Evolutionary conservation across 2,329 filamentous ascomycete genomes (phyloP), one percentile per base, ranked within the genome.

Genomic region (Moelleriella libera): DNA sequence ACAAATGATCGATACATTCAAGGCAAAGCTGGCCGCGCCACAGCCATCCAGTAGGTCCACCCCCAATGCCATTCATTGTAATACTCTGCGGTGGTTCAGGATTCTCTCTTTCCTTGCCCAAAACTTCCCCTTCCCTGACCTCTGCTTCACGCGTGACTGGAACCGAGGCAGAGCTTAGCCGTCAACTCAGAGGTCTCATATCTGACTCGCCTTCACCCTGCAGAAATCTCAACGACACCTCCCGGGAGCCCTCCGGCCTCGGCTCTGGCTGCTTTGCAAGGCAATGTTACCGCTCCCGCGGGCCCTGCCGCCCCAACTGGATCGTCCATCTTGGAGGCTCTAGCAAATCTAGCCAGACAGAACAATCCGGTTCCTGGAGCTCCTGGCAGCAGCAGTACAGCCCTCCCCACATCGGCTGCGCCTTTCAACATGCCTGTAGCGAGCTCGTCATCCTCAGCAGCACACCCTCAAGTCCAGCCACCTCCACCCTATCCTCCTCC

Each of bases 341-440:
- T 92, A 52, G 84, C 85, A 53, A 86, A 85, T 59, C 84, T 92
- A 67, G 84, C 85, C 40, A 83, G 85, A 53, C 83, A 87, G 63
- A 88, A 81, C 61, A 76, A 72, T 39, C 68, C 69, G 28, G 64
- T 70, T 43, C 41, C 49, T 31, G 44, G 44, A 14, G 14, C 49
- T 37, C 64, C 72, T 46, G 63, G 58, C 58, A 68, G 58, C 57
- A 60, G 63, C 46, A 60, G 54, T 46, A 55, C 61, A 28, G 60
- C 60, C 29, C 53, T 68, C 46, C 60, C 76, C 51, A 7, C 40
- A 14, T 9, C 11, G 9, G 40, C 7, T 5, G 65, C 72, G 39
- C 65, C 71, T 44, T 66, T 74, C 60, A 59, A 53, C 48, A 55
- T 65, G 51, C 57, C 64, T 47, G 48, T 60, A 48, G 55, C 61